phyloP scores from a whole-genome alignment of 257 asterid species.

The Capsicum pubescens region DNA sequence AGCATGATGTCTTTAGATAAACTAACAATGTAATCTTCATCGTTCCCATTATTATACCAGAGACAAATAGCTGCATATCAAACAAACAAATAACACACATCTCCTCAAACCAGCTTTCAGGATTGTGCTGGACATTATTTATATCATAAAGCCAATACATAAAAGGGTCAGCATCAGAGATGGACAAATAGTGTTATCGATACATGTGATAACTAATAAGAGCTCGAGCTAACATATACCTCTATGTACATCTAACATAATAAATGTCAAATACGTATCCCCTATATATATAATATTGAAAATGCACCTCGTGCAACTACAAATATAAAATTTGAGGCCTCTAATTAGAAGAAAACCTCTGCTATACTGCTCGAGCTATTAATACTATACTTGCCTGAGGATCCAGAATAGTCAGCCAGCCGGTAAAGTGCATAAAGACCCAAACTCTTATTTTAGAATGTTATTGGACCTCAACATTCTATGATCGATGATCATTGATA shows the following conservation, averaged over 20 bases:
- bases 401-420: constrained; percentile 14
- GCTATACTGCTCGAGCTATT: constrained; percentile 16
- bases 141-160: background rate
- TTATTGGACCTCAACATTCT: constrained; percentile 33
- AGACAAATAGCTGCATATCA: background rate
- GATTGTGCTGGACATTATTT: background rate
- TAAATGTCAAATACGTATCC: background rate
- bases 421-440: background rate
- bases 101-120: constrained; percentile 17
- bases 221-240: constrained; percentile 22
- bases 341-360: background rate
- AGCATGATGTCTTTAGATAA: background rate
- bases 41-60: background rate
- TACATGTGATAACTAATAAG: background rate
- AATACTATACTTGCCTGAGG: constrained; percentile 9
- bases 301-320: constrained; percentile 11
- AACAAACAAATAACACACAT: background rate
- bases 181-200: background rate
- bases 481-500: constrained; percentile 42
- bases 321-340: constrained; percentile 17
- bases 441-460: constrained; percentile 23
- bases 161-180: background rate
- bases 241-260: constrained; percentile 24
- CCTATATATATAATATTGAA: background rate
- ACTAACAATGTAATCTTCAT: background rate